Percentiles rank a stretch among this genome's conserved stretches.
Evolutionary conservation across 805 yeast genomes (phyloP).

Genomic region (Candida khao-thaluensis): DNA sequence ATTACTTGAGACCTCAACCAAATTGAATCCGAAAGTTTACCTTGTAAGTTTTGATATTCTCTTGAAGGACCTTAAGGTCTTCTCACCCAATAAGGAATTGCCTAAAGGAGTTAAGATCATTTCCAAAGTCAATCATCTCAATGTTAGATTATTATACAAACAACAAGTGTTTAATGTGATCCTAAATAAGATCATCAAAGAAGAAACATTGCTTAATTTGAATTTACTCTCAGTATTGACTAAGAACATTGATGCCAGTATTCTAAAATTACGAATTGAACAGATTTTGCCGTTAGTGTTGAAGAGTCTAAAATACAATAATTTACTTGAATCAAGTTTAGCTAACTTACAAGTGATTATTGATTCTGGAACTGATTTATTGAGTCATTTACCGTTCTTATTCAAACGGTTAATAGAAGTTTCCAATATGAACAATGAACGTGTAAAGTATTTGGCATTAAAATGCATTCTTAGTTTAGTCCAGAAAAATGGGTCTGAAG

Average conservation of each 20-base stretch:
- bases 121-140: conserved; percentile 51
- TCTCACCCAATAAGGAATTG: conserved; percentile 41
- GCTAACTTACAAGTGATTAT: conserved; percentile 55
- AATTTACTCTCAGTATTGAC: conserved; percentile 67
- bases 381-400: conserved; percentile 54
- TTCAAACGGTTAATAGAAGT: conserved; percentile 53
- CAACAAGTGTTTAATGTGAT: conserved; percentile 70
- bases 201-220: conserved; percentile 49
- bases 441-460: conserved; percentile 57
- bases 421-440: conserved; percentile 38
- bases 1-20: conserved; percentile 17
- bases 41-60: conserved; percentile 63
- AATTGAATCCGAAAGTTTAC: conserved; percentile 16
- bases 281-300: conserved; percentile 69
- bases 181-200: conserved; percentile 49
- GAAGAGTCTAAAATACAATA: conserved; percentile 55
- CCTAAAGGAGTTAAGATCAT: conserved; percentile 29
- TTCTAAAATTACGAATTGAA: conserved; percentile 63
- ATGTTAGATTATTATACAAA: conserved; percentile 68
- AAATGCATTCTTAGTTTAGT: conserved; percentile 50
- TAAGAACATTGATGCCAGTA: conserved; percentile 62
- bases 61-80: conserved; percentile 61
- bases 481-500: conserved; percentile 36
- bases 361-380: conserved; percentile 51
- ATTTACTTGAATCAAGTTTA: conserved; percentile 59